phyloP scores from a whole-genome alignment of 352 stramenopile species.

The Pythium sukuiense region DNA sequence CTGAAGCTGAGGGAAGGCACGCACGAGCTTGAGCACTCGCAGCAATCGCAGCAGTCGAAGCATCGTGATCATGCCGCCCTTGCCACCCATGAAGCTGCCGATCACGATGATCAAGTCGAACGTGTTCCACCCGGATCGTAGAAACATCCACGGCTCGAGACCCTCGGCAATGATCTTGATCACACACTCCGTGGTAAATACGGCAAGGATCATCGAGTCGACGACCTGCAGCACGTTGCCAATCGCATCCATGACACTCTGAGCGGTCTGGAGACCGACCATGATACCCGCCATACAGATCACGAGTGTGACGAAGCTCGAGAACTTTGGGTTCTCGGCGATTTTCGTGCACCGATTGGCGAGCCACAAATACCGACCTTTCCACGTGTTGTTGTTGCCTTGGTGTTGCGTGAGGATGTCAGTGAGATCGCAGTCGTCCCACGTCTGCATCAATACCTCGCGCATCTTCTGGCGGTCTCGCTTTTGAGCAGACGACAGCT shows the following conservation, averaged over 20 bases:
- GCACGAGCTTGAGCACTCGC: conserved; percentile 87
- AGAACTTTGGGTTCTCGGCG: conserved; percentile 58
- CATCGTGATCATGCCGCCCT: conserved; percentile 81
- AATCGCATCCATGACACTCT: conserved; percentile 46
- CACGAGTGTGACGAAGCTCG: conserved; percentile 72
- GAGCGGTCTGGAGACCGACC: conserved; percentile 79
- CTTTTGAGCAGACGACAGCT: conserved; percentile 50
- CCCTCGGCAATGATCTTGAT: conserved; percentile 81
- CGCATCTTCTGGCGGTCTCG: conserved; percentile 74
- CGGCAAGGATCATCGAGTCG: conserved; percentile 65
- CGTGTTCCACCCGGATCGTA: conserved; percentile 72
- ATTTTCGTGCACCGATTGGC: conserved; percentile 43
- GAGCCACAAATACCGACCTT: conserved; percentile 54
- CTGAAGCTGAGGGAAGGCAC: conserved; percentile 82
- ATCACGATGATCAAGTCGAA: conserved; percentile 88
- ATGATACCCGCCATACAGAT: conserved; percentile 75
- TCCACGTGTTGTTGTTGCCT: conserved; percentile 45
- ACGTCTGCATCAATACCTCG: conserved; percentile 71
- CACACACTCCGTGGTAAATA: conserved; percentile 77
- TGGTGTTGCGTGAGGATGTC: conserved; percentile 56
- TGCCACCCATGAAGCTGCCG: conserved; percentile 61
- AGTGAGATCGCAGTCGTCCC: conserved; percentile 72
- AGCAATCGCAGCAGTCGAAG: conserved; percentile 79
- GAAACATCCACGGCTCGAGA: conserved; percentile 77
- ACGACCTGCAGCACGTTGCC: conserved; percentile 45